Base-by-base conservation (phyloP, 352 stramenopile species). In the Phytophthora pistaciae region DNA sequence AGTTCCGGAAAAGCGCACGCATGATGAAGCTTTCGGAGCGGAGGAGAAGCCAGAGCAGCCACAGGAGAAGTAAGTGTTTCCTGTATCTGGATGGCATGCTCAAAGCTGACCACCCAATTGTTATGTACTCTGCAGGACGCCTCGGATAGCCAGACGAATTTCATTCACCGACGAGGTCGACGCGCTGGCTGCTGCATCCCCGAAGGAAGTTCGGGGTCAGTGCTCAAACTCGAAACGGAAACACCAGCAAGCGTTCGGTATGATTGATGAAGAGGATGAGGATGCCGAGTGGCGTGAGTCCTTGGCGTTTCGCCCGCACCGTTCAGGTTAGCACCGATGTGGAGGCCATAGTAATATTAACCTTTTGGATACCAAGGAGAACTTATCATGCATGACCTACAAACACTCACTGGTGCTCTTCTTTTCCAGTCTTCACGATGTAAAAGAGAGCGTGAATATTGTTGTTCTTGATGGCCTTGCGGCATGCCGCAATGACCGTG, bases 381-480 rank as follows among this genome's bases (percentile, higher is more conserved):
- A 49, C 46, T 38, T 54, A 29, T 11, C 16, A 31, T 56, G 23
- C 42, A 55, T 29, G 49, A 46, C 14, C 31, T 49, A 31, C n/a
- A 8, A 33, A 36, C 38, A 70, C 42, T 82, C 42, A 91, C 70
- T 91, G 78, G 60, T 93, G 77, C 64, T 95, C 86, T 79, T 95
- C 88, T 63, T 92, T 92, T 40, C 87, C 88, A 2, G 87, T 93
- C 70, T 93, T 95, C 64, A 96, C 79, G 58, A 94, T 94, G 74
- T 94, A 93, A 56, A 95, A 95, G 18, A 95, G 76, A 38, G 84
- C 85, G 64, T 94, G 87, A 54, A 94, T 91, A 79, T 93, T 95
- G 81, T 94, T 96, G 79, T 93, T 93, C 75, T 96, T 96, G 78
- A 96, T 95, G 33, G 91, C 88, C 66, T 96, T 94, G 62, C 91